phyloP scores from a whole-genome alignment of 176 grass and related monocot genomes.

The Musa beccarii region DNA sequence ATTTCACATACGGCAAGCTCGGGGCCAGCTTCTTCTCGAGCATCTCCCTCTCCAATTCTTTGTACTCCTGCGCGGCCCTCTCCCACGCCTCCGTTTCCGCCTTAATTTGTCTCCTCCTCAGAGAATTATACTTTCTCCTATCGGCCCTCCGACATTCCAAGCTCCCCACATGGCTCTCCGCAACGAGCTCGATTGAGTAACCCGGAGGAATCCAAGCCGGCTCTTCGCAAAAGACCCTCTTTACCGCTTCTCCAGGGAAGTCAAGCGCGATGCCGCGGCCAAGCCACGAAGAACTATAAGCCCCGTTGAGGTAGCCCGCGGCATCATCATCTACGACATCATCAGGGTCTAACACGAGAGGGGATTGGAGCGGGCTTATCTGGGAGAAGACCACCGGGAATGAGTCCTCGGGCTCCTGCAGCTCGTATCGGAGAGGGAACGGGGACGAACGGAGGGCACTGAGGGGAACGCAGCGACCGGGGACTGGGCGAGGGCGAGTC shows the following conservation, averaged over 20 bases:
- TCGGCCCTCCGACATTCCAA: constrained; percentile 6
- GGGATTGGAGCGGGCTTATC: not conserved
- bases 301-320: not conserved
- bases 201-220: constrained; percentile 15
- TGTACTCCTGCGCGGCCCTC: constrained; percentile 76
- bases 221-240: constrained; percentile 12
- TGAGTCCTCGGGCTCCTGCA: constrained; percentile 6
- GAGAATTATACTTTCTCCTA: constrained; percentile 34
- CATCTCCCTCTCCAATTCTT: constrained; percentile 76
- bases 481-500: not conserved
- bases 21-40: constrained; percentile 85
- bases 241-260: not conserved
- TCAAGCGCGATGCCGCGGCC: not conserved
- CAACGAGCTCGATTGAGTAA: not conserved
- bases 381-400: constrained; percentile 15
- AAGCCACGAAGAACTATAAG: constrained; percentile 11
- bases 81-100: constrained; percentile 91
- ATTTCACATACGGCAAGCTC: constrained; percentile 69
- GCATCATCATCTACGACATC: not conserved
- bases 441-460: constrained; percentile 1
- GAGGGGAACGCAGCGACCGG: not conserved
- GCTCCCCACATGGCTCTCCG: not conserved
- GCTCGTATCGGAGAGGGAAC: not conserved
- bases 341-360: constrained; percentile 8
- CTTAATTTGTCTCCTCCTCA: constrained; percentile 63